Evolutionary conservation across 805 yeast species (phyloP), one percentile per base, ranked within the genome.

Genomic region (Yamadazyma philogaea): DNA sequence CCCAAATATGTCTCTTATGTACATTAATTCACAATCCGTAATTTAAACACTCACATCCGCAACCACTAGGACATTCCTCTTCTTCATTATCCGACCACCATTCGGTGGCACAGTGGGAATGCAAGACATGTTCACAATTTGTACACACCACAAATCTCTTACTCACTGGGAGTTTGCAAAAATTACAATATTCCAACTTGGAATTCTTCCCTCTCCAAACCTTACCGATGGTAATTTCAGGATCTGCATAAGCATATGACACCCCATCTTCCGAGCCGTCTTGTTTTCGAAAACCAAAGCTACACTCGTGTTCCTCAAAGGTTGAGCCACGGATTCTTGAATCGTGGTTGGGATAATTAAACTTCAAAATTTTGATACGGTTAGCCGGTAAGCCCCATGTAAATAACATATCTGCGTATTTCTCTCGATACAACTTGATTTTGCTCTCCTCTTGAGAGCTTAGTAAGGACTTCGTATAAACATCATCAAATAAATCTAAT

Each of bases 311-410:
- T 6, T 56, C 62, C 15, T 57, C 20, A 64, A 56, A 35, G 34
- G 27, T 42, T 26, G 47, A 41, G 15, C 40, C 18, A 17, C 22
- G 30, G 3, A 17, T 15, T 16, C 24, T 18, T 8, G 24, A 12
- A 6, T 50, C 44, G 15, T 44, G 15, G 12, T 54, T 46, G 3
- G 75, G 61, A 45, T 73, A 75, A 53, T 83, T 84, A 66, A 79
- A 77, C 61, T 90, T 88, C 43, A 87, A 59, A 8, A 90, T 76
- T 54, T 90, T 90, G 21, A 87, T 79, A 33, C 96, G 64, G 49
- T 82, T 79, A n/a, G 85, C 74, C 0, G 89, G 85, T 15, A 89
- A 68, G 0, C 93, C 95, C 97, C 97, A 91, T 26, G 75, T 61
- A 54, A 77, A 86, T 11, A 90, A 66, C 56, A 90, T 72, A 15